A percentile compares a stretch with the other conserved stretches of the same genome.
These are phyloP conservation scores for Rhypophila decipiens DNA, from an alignment of 495 filamentous ascomycete genomes.

Conservation along the genomic window DNA sequence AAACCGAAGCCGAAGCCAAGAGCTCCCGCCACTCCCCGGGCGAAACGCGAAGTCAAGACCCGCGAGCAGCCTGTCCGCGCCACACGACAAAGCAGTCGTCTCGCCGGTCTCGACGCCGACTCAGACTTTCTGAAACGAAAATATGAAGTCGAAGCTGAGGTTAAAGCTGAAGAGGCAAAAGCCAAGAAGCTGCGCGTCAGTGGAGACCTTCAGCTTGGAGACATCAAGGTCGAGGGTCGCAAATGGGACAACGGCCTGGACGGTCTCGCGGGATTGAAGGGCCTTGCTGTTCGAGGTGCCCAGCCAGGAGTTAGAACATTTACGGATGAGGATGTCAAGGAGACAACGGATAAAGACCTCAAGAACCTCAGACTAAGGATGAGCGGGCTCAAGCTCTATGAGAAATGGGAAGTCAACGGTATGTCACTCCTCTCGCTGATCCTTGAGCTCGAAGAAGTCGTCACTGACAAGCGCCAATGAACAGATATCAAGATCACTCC, in stretches of 20 bases:
- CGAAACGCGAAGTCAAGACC: slow-evolving; percentile 23
- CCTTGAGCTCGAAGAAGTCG: no score
- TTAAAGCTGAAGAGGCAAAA: slow-evolving; percentile 51
- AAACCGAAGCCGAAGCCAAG: slow-evolving; percentile 20
- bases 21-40: slow-evolving; percentile 14
- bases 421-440: no score
- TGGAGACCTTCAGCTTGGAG: slow-evolving; percentile 64
- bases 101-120: slow-evolving; percentile 47
- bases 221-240: slow-evolving; percentile 74
- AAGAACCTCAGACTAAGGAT: slow-evolving; percentile 74
- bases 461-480: no score
- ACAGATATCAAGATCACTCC: slow-evolving; percentile 88
- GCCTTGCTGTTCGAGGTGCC: slow-evolving; percentile 51
- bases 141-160: slow-evolving; percentile 63
- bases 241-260: slow-evolving; percentile 44
- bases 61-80: slow-evolving; percentile 23
- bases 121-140: slow-evolving; percentile 75
- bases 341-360: slow-evolving; percentile 70
- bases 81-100: slow-evolving; percentile 46
- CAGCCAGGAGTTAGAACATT: slow-evolving; percentile 79
- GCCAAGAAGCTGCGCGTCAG: slow-evolving; percentile 67
- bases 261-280: slow-evolving; percentile 36
- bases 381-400: slow-evolving; percentile 72
- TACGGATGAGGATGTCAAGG: slow-evolving; percentile 67
- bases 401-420: slow-evolving; percentile 73